phyloP scores from a whole-genome alignment of 169 alveolate species.

The Eimeria zaria region DNA sequence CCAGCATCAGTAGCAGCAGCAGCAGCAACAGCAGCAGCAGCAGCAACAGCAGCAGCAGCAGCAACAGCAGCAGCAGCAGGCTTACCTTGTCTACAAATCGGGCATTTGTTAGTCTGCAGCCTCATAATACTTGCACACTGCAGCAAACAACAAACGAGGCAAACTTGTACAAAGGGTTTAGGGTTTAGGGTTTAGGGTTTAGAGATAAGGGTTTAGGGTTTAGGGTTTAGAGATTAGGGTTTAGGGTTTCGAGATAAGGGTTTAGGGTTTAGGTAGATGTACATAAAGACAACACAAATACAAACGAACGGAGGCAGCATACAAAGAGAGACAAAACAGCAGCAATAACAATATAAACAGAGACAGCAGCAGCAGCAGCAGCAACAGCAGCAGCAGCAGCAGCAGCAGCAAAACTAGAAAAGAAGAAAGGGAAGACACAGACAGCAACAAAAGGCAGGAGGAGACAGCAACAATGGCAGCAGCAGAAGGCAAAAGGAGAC shows the following conservation, averaged over 20 bases:
- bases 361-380: not conserved
- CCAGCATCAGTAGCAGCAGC: too few relatives aligned
- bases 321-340: too few relatives aligned
- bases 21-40: not conserved
- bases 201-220: not conserved
- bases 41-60: constrained; percentile 19
- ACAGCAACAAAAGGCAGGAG: too few relatives aligned
- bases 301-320: too few relatives aligned
- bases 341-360: not conserved
- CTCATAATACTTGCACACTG: constrained; percentile 90
- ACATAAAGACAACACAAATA: too few relatives aligned
- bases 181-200: not conserved
- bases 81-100: constrained; percentile 90
- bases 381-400: constrained; percentile 33
- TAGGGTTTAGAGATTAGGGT: too few relatives aligned
- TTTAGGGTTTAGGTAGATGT: too few relatives aligned
- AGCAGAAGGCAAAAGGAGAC: not conserved
- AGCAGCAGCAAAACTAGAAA: too few relatives aligned
- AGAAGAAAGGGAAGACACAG: not conserved
- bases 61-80: not conserved
- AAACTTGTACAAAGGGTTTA: not conserved
- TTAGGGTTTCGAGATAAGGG: too few relatives aligned
- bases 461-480: too few relatives aligned
- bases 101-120: constrained; percentile 90
- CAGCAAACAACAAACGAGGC: not conserved